Evolutionary conservation across 371 early-diverging fungal species (phyloP).

Genomic region (Circinella minor): DNA sequence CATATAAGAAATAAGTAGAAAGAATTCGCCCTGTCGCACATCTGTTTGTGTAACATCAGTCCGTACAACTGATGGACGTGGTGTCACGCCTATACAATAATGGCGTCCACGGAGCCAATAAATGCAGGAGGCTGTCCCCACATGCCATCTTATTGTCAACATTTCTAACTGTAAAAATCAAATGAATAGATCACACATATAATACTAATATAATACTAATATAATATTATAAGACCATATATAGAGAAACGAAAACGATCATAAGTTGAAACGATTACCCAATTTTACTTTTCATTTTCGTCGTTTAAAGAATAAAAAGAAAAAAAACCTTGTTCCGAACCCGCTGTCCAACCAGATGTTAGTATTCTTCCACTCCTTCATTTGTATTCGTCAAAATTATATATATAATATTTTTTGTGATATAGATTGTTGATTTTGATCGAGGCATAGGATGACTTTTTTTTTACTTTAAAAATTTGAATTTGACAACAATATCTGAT

Average conservation of each 20-base stretch:
- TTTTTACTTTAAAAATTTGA: no score
- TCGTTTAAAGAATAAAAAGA: conserved; percentile 3
- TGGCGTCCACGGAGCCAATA: conserved; percentile 1
- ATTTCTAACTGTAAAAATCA: not conserved
- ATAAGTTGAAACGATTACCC: not conserved
- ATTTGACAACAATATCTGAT: no score
- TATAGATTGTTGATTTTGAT: no score
- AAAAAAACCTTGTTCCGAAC: not conserved
- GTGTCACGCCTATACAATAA: conserved; percentile 1
- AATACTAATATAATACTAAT: no score
- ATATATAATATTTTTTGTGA: not conserved
- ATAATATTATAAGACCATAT: no score
- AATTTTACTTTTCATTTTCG: not conserved
- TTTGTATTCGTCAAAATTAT: not conserved
- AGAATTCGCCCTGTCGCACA: no score
- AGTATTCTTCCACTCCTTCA: not conserved
- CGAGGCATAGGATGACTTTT: no score
- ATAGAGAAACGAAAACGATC: no score
- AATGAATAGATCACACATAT: no score
- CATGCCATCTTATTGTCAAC: not conserved
- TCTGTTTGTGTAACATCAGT: not conserved
- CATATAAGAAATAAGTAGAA: no score
- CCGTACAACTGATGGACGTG: conserved; percentile 7
- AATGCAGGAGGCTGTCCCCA: not conserved
- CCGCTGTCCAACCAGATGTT: conserved; percentile 1